Base-by-base conservation (phyloP, 345 rosid species). In the Leavenworthia alabamica region DNA sequence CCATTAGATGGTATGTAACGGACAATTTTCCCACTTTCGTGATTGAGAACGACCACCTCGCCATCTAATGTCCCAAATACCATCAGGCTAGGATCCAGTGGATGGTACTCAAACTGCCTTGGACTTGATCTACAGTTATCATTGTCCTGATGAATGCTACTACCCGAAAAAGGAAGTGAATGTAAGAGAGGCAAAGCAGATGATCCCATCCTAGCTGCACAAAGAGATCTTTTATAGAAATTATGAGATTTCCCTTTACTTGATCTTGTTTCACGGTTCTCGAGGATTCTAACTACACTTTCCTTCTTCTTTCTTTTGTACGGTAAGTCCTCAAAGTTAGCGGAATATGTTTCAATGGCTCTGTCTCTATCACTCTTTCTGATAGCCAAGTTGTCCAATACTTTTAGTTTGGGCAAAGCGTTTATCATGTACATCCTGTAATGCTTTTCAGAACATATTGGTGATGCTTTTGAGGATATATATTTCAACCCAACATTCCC, bases 31-130 rank as follows among this genome's bases (percentile, higher is more conserved):
- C 77, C 88, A 52, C 67, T 85, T 78, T 89, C 98, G 36, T 89
- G 96, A 82, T 92, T 92, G 63, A 92, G 74, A 50, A 86, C 87
- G 58, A 92, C 82, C 17, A 92, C 88, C 75, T 89, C 96, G 31
- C 98, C 98, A 60, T 92, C 96, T 65, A 92, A 73, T 68, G 98
- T 92, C 52, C 96, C 96, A 76, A 82, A 83, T 26, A 85, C 96
- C 90, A 92, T 82, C 40, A 92, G 66, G 71, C 84, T 73, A 56
- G 87, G 75, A 71, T 82, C 64, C 53, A 89, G 66, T 11, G 96
- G 96, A 79, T 92, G 93, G 77, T 92, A 92, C 72, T 92, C 98
- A 70, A 92, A 89, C 68, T 92, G 98, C 81, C 98, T 83, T 5
- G 96, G 98, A 68, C 95, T 81, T 52, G 85, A 79, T 66, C 62